Percentiles rank a stretch among this genome's conserved stretches.
Conservation (phyloP, 805 yeast genomes). For the Schwanniomyces pseudopolymorphus region DNA sequence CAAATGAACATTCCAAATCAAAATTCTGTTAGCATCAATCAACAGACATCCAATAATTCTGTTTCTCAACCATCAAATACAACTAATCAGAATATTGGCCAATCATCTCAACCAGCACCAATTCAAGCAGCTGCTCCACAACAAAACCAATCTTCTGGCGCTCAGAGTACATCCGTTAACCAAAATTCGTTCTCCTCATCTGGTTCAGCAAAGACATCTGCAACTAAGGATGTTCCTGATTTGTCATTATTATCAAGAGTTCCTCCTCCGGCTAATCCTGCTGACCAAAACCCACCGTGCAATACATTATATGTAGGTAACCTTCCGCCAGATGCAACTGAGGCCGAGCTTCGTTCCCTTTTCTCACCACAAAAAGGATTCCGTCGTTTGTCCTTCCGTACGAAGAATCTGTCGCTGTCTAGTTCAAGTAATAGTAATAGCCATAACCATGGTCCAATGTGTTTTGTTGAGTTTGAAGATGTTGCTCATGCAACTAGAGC, state of each 20-base stretch:
- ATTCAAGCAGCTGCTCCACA: slow-evolving; percentile 1
- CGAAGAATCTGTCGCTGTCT: slow-evolving; percentile 38
- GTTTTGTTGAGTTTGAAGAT: slow-evolving; percentile 98
- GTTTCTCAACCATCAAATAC: slow-evolving; percentile 15
- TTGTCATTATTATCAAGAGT: slow-evolving; percentile 72
- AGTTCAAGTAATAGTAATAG: slow-evolving; percentile 29
- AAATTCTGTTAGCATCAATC: slow-evolving; percentile 2
- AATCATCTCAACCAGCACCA: slow-evolving; percentile 1
- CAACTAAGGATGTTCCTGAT: slow-evolving; percentile 52
- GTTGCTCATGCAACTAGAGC: slow-evolving; percentile 92
- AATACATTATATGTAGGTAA: slow-evolving; percentile 96
- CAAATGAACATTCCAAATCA: slow-evolving; percentile 4
- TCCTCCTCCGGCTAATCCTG: slow-evolving; percentile 95
- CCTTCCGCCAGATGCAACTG: slow-evolving; percentile 95
- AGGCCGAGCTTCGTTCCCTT: slow-evolving; percentile 82
- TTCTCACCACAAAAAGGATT: slow-evolving; percentile 91
- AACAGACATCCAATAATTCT: slow-evolving; percentile 8
- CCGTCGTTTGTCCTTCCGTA: slow-evolving; percentile 87
- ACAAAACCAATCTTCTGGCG: slow-evolving; percentile 7
- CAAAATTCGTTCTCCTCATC: slow-evolving; percentile 3
- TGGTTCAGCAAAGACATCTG: slow-evolving; percentile 7
- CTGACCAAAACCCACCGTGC: slow-evolving; percentile 99
- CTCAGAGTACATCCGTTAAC: slow-evolving; percentile 5
- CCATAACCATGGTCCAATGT: slow-evolving; percentile 91
- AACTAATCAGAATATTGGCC: slow-evolving; percentile 7